Base-by-base conservation (phyloP, 1,284 basidiomycete species). In the Apiotrichum sp. region DNA sequence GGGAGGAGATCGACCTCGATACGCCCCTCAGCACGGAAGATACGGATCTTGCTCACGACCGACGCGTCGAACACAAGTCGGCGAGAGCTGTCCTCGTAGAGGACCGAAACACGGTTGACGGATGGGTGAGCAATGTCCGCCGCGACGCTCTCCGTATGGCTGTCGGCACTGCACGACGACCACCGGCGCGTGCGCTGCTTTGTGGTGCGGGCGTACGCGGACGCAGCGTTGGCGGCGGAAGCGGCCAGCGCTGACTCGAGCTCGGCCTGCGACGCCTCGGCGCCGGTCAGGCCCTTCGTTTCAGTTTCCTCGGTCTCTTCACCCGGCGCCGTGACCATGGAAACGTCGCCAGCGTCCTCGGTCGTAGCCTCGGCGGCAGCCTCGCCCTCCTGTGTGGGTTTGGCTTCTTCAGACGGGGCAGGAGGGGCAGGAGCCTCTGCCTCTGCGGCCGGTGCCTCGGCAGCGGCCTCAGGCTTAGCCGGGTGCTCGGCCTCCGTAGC, bases 21-120 rank as follows among this genome's bases (percentile, higher is more conserved):
- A 50, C 86, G 84, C 40, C 88, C 90, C 63, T 91, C 87, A 35
- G 81, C 81, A 50, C 95, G 82, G 76, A 84, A 87, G 13, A 98
- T 83, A 65, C 83, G 86, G 55, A 98, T 80, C 56, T 81, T 82
- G 45, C 88, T 84, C 38, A 97, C 88, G 29, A 89, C 84, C 57
- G 88, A 86, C 3, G 93, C 88, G 73, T 98, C 88, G 58, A 98
- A 82, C 32, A 93, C 86, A 47, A 98, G 80, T 39, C 95, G 82
- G 55, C 89, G 81, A 55, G 86, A 85, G 49, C 89, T 90, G 43
- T 86, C 86, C 59, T 92, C 91, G 73, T 95, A 98, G 1, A 95
- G 87, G 67, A 97, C 89, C 11, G 89, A 93, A n/a, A 97, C 68
- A 22, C 80, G 71, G 67, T 82, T 78, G 52, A 68, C 50, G 3